Evolutionary conservation across 257 asterid genomes (phyloP).

Genomic region (Solanum tacnaense): DNA sequence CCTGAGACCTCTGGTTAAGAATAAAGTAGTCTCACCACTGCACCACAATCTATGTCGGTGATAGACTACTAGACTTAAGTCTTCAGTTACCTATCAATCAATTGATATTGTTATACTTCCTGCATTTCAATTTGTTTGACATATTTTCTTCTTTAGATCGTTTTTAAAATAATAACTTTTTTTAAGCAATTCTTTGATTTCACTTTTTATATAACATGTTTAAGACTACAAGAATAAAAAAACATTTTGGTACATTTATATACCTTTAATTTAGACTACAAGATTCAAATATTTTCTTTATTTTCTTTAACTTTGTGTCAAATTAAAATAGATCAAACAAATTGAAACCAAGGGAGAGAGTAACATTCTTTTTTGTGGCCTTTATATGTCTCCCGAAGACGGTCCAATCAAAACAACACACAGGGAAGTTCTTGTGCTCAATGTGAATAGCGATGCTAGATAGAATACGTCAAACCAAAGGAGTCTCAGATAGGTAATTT

Average conservation of each 20-base stretch:
- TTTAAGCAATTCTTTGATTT: background rate
- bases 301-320: too few species aligned
- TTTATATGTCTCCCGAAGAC: too few species aligned
- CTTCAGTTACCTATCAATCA: background rate
- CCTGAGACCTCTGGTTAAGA: fast-evolving
- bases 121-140: fast-evolving
- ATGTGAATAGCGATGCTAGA: background rate
- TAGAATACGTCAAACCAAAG: background rate
- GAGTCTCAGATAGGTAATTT: background rate
- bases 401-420: background rate
- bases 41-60: too few species aligned
- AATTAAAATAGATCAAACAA: too few species aligned
- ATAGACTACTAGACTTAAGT: background rate
- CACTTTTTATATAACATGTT: background rate
- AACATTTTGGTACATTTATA: too few species aligned
- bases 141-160: too few species aligned
- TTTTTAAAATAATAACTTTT: too few species aligned
- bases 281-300: too few species aligned
- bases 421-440: background rate
- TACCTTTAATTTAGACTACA: too few species aligned
- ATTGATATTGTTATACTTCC: background rate
- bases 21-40: too few species aligned
- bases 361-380: too few species aligned
- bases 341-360: too few species aligned
- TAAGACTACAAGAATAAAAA: fast-evolving